phyloP scores from a whole-genome alignment of 352 stramenopile genomes.

The Globisporangium solare region DNA sequence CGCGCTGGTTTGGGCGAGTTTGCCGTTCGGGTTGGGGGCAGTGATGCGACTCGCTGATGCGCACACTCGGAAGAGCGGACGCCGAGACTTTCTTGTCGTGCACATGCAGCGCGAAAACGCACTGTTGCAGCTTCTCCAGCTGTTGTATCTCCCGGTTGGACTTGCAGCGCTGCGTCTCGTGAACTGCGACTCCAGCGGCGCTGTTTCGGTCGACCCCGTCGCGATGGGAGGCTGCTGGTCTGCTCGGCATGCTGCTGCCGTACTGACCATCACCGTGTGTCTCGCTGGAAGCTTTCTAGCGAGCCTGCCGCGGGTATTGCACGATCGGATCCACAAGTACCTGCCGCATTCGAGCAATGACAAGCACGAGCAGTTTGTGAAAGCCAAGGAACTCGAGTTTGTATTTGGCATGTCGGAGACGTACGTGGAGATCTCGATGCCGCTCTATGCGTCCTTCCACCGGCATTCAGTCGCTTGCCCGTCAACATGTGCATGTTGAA shows the following conservation, averaged over 20 bases:
- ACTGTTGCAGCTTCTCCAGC: conserved; percentile 38
- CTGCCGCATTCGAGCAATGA: conserved; percentile 24
- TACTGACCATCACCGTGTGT: conserved; percentile 26
- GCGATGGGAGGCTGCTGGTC: conserved; percentile 26
- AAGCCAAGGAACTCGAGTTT: conserved; percentile 50
- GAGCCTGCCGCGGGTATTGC: conserved; percentile 35
- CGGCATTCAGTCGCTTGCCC: conserved; percentile 24
- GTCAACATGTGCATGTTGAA: conserved; percentile 45
- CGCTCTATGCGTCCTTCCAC: conserved; percentile 42
- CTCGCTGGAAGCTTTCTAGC: conserved; percentile 45
- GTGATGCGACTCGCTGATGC: conserved; percentile 3
- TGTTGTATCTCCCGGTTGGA: conserved; percentile 57
- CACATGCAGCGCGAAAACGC: conserved; percentile 34
- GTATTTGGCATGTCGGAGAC: conserved; percentile 46
- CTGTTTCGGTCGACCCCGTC: conserved; percentile 42
- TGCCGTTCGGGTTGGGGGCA: conserved; percentile 19
- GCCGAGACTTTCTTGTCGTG: conserved; percentile 22
- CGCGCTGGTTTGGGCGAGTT: conserved; percentile 30
- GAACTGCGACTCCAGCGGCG: conserved; percentile 40
- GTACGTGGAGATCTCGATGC: conserved; percentile 57
- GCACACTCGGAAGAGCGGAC: conserved; percentile 17
- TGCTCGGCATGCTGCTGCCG: conserved; percentile 19
- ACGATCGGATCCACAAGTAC: conserved; percentile 22
- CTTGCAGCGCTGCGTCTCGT: conserved; percentile 52
- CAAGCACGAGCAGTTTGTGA: conserved; percentile 45